Percentiles rank a stretch among this genome's conserved stretches.
phyloP scores from a whole-genome alignment of 2,329 filamentous ascomycete genomes.

The Aspergillus sp. region DNA sequence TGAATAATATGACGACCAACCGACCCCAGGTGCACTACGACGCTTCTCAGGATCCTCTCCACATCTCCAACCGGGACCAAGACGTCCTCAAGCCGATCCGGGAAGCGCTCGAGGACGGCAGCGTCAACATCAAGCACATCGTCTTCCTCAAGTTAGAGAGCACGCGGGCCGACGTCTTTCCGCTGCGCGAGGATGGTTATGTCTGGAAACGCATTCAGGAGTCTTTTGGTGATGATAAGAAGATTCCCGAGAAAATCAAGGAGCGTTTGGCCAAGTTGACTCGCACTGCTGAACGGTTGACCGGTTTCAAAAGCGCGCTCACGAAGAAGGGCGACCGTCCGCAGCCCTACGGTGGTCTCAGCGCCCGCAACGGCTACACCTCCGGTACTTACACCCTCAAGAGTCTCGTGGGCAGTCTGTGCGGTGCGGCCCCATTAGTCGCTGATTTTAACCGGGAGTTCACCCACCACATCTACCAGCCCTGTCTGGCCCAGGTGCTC shows the following conservation, averaged over 20 bases:
- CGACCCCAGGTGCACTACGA: constrained; percentile 22
- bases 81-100: constrained; percentile 17
- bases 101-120: constrained; percentile 11
- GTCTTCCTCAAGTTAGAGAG: constrained; percentile 38
- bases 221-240: constrained; percentile 18
- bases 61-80: constrained; percentile 31
- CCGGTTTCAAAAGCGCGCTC: constrained; percentile 14
- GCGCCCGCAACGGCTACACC: constrained; percentile 34
- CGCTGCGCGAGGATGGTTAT: constrained; percentile 31
- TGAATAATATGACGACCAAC: constrained; percentile 3
- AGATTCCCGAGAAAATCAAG: constrained; percentile 24
- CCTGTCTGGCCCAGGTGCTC: constrained; percentile 33
- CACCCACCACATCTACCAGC: constrained; percentile 35
- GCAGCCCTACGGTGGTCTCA: constrained; percentile 31
- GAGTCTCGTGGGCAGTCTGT: constrained; percentile 35
- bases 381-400: constrained; percentile 38
- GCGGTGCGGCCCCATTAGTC: constrained; percentile 33
- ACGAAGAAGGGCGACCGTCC: constrained; percentile 4
- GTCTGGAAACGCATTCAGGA: constrained; percentile 27
- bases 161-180: constrained; percentile 40
- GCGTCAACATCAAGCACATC: constrained; percentile 35
- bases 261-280: constrained; percentile 17
- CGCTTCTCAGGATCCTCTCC: constrained; percentile 30
- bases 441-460: constrained; percentile 37
- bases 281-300: constrained; percentile 16